Base-by-base conservation (phyloP, 1,284 basidiomycete genomes). In the Xanthoconium separans region DNA sequence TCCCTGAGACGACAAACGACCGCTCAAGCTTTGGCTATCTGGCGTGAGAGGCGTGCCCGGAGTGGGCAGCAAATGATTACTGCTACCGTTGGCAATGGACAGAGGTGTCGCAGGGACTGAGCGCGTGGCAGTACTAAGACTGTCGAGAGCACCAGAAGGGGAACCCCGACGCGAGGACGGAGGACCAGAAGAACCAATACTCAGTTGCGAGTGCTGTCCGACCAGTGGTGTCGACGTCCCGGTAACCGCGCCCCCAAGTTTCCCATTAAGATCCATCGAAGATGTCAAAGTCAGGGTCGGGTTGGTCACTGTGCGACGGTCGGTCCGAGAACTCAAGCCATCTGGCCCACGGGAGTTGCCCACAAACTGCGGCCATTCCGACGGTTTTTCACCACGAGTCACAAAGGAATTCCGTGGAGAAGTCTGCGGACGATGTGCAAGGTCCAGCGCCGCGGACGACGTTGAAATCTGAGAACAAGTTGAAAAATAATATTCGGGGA, bases 311-410 rank as follows among this genome's bases (percentile, higher is more conserved):
- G 76, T 83, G 45, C 86, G 83, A 58, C 85, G 81, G 51, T 87
- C 85, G 36, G 73, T 67, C 53, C 85, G 81, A 41, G 76, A 72
- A 51, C 70, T 69, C 47, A 82, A 65, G 27, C 76, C 74, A 44
- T 88, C 87, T 50, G 82, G 78, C 55, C 75, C 76, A 66, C 85
- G 81, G 52, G 81, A 74, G 46, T 78, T 77, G 51, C 82, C 80
- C 50, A 82, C 79, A 72, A 94, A 97, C 67, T 91, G 91, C 42
- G 94, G 91, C 95, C 95, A 98, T 70, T 98, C 94, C 4, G 93
- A 93, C 2, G 88, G 79, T 68, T 91, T 91, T 65, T 88, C 84
- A 18, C 82, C 76, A 54, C 87, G 82, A 44, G 73, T 70, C 20
- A 80, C 73, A 58, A 82, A 84, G 45, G 83, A 81, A 53, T 76